Percentiles rank a stretch among this genome's conserved stretches.
phyloP scores from a whole-genome alignment of 441 rosid genomes.

The Rhodomyrtus psidioides region DNA sequence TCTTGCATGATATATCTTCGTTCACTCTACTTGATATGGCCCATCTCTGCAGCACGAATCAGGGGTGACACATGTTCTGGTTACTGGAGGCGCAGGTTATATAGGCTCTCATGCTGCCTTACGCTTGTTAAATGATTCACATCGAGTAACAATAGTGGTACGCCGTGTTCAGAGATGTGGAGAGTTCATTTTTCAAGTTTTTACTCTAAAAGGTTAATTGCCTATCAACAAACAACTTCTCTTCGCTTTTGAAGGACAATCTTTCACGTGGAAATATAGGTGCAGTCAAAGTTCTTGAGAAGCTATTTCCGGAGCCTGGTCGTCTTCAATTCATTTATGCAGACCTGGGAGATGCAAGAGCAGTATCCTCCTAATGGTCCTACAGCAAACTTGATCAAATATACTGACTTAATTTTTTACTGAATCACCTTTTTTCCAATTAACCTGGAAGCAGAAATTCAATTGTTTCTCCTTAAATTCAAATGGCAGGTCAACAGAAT shows the following conservation, averaged over 20 bases:
- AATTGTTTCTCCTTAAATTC: neutral
- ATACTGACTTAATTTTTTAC: constrained; percentile 1
- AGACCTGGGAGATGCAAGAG: constrained; percentile 77
- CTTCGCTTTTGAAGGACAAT: constrained; percentile 51
- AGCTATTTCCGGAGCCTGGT: constrained; percentile 83
- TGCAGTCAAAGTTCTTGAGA: constrained; percentile 73
- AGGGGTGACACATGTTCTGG: constrained; percentile 79
- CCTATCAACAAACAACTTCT: neutral
- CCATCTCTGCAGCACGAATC: constrained; percentile 25
- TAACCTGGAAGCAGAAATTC: neutral
- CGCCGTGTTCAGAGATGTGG: neutral
- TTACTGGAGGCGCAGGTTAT: constrained; percentile 96
- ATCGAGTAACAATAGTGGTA: constrained; percentile 93
- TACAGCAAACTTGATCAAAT: neutral
- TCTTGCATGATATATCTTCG: neutral
- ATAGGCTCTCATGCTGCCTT: constrained; percentile 93
- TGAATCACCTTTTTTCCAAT: constrained; percentile 28
- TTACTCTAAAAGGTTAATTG: neutral
- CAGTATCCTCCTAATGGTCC: constrained; percentile 37
- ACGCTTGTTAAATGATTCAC: constrained; percentile 73
- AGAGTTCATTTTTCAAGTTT: neutral
- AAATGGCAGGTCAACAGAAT: constrained; percentile 51
- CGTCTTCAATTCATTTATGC: constrained; percentile 88
- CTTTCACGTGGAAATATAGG: constrained; percentile 95
- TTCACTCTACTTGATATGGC: neutral